phyloP scores from a whole-genome alignment of 2,329 filamentous ascomycete genomes.

The Diaporthe sp. region DNA sequence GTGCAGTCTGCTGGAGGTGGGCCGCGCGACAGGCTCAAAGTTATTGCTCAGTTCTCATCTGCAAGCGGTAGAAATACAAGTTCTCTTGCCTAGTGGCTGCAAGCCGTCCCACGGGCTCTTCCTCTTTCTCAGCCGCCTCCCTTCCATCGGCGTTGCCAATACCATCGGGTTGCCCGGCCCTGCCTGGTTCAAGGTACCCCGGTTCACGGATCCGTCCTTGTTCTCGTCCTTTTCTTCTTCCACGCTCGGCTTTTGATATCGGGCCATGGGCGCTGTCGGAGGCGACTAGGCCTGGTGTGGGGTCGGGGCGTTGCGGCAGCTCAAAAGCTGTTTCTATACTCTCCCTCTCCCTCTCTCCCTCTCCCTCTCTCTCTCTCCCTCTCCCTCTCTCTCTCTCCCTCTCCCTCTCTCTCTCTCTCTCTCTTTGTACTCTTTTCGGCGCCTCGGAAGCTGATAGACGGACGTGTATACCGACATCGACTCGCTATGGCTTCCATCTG shows the following conservation, averaged over 20 bases:
- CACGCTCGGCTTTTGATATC: conserved; percentile 32
- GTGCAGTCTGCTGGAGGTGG: background rate
- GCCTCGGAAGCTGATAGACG: conserved; percentile 5
- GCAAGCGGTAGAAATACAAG: conserved; percentile 17
- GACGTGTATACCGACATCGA: conserved; percentile 28
- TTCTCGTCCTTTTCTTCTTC: conserved; percentile 31
- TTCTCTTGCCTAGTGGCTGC: conserved; percentile 29
- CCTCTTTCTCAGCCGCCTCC: conserved; percentile 29
- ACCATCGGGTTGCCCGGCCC: background rate
- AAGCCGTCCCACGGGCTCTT: conserved; percentile 27
- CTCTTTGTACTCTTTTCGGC: background rate
- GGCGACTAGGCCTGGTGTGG: background rate
- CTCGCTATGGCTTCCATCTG: background rate
- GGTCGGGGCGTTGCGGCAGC: background rate
- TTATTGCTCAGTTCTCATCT: conserved; percentile 9
- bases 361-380: no score
- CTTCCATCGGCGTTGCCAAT: background rate
- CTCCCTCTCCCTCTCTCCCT: background rate
- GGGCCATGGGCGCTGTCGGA: conserved; percentile 21
- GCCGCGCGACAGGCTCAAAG: background rate
- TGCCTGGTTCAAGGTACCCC: background rate
- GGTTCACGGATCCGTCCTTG: background rate
- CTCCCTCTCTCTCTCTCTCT: background rate
- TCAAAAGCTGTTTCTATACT: background rate
- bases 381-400: background rate